Conservation (phyloP, 805 yeast genomes). For the Ascoidea asiatica region DNA sequence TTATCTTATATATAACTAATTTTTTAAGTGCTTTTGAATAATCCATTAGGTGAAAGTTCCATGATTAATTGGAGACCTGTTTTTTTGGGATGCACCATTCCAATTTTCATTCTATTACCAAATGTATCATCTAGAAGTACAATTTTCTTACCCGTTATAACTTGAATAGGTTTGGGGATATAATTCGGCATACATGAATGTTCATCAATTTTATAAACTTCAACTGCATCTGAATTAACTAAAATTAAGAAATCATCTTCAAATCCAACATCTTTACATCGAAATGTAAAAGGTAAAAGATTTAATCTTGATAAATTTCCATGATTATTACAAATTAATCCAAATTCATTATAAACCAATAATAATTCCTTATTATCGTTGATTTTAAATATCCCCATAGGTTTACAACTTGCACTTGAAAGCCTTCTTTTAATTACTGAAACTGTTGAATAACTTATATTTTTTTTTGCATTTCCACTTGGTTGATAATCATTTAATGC, state of each 20-base stretch:
- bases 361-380: constrained; percentile 38
- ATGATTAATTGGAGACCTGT: constrained; percentile 50
- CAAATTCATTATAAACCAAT: constrained; percentile 58
- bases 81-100: constrained; percentile 53
- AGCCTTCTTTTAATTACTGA: constrained; percentile 27
- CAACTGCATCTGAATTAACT: constrained; percentile 54
- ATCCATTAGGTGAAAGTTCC: constrained; percentile 7
- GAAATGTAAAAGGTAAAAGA: constrained; percentile 27
- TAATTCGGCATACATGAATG: constrained; percentile 17
- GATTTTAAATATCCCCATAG: constrained; percentile 55
- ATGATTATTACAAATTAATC: constrained; percentile 46
- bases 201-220: constrained; percentile 47
- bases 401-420: constrained; percentile 25
- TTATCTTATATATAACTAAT: too few relatives aligned
- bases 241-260: constrained; percentile 35
- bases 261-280: constrained; percentile 25
- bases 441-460: constrained; percentile 14
- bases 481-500: constrained; percentile 22
- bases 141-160: constrained; percentile 60
- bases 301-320: constrained; percentile 35
- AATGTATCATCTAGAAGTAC: constrained; percentile 24
- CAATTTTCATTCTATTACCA: constrained; percentile 25
- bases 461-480: constrained; percentile 13
- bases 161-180: constrained; percentile 43
- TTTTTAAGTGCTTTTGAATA: constrained; percentile 1